These are phyloP conservation scores for Smithsoniella earleae DNA, from an alignment of 163 green algal species.

Conservation along the genomic window DNA sequence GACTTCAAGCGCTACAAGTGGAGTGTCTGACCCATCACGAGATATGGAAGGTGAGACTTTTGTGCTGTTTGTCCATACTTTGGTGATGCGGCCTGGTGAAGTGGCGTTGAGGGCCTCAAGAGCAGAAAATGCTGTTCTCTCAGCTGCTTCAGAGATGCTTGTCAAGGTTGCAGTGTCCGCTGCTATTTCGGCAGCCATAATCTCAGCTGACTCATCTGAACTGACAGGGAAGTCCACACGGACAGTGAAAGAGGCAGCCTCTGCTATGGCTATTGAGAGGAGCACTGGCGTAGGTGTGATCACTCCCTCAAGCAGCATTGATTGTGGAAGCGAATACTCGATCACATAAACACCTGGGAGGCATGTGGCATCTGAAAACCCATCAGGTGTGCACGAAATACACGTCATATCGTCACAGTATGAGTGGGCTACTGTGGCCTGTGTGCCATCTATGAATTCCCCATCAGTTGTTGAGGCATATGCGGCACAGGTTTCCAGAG, in stretches of 20 bases:
- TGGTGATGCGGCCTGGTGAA: not conserved
- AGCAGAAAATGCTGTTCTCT: not conserved
- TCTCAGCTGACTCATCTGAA: not conserved
- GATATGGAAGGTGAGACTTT: too few species aligned
- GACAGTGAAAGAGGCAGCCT: not conserved
- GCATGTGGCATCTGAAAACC: not conserved
- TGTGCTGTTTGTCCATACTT: too few species aligned
- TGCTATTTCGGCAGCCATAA: not conserved
- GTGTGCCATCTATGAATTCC: not conserved
- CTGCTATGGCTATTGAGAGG: not conserved
- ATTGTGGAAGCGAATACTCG: not conserved
- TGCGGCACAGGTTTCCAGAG: not conserved
- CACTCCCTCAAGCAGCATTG: not conserved
- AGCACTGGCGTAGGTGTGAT: not conserved
- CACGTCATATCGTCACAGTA: not conserved
- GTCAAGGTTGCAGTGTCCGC: not conserved
- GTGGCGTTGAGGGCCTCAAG: not conserved
- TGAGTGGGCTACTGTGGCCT: not conserved
- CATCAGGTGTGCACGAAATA: not conserved
- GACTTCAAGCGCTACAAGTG: not conserved
- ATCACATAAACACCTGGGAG: slow-evolving; percentile 14
- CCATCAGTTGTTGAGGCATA: not conserved
- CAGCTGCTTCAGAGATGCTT: not conserved
- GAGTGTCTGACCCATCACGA: too few species aligned
- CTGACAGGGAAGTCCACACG: not conserved